These are phyloP conservation scores for Tulasnella sp. DNA, from an alignment of 768 basidiomycete genomes.

Conservation along the genomic window DNA sequence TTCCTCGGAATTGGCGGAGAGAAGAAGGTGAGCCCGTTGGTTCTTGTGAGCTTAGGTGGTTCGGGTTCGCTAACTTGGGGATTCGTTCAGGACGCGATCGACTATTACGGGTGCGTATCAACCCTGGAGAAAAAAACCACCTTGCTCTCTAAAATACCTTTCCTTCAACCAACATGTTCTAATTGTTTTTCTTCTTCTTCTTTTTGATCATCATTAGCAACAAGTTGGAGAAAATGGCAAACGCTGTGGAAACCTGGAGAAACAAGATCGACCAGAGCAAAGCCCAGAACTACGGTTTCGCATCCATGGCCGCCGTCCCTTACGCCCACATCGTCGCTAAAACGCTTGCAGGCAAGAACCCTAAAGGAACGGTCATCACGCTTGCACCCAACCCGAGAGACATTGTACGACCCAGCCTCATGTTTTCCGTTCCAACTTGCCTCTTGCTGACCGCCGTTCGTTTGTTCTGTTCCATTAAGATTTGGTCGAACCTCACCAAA, in stretches of 20 bases:
- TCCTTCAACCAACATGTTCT: too few relatives aligned
- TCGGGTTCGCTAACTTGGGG: too few relatives aligned
- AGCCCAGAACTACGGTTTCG: slow-evolving; percentile 62
- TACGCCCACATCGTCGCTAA: slow-evolving; percentile 84
- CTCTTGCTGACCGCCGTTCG: neutral
- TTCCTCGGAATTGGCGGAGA: slow-evolving; percentile 77
- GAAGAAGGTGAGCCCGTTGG: slow-evolving; percentile 50
- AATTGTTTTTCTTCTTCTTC: slow-evolving; percentile 21
- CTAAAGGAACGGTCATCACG: slow-evolving; percentile 64
- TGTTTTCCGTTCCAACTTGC: slow-evolving; percentile 22
- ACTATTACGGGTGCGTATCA: slow-evolving; percentile 75
- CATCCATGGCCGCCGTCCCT: slow-evolving; percentile 65
- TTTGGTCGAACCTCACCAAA: slow-evolving; percentile 88
- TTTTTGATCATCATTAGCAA: slow-evolving; percentile 39
- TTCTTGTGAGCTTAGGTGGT: too few relatives aligned
- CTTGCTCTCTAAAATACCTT: too few relatives aligned
- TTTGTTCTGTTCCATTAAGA: slow-evolving; percentile 50
- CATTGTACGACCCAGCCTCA: slow-evolving; percentile 51
- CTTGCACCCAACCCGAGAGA: slow-evolving; percentile 88
- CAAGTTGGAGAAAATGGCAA: slow-evolving; percentile 60
- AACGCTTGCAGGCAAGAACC: slow-evolving; percentile 60
- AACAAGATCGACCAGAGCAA: slow-evolving; percentile 48
- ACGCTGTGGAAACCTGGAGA: slow-evolving; percentile 68
- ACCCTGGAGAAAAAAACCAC: too few relatives aligned
- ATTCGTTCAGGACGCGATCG: slow-evolving; percentile 70